Evolutionary conservation across 2,329 filamentous ascomycete genomes (phyloP), one percentile per base, ranked within the genome.

Genomic region (Clonostachys rosea): DNA sequence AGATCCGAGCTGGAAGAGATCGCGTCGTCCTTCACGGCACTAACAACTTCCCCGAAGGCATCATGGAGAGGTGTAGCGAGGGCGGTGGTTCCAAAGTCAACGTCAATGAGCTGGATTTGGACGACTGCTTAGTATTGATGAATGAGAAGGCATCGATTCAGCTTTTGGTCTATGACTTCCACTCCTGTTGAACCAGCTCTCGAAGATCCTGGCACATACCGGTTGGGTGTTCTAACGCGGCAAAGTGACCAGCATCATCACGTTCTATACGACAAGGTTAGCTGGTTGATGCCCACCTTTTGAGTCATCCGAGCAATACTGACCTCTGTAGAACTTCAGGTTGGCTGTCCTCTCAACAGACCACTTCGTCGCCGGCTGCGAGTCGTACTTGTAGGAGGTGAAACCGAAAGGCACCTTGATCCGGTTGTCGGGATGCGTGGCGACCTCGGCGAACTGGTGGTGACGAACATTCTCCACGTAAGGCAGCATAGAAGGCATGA

Each of bases 21-120:
- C 50, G 63, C 2, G 45, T 63, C 14, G 78, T 76, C 2, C 61
- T 82, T 34, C 79, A 83, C 50, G 79, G 78, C 3, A 80, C 77
- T 1, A 80, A 80, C 50, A 74, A 71, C 36, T 80, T 80, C 50
- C 60, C 67, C 2, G 59, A 69, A 4, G 64, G 72, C 13, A 58
- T 78, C 4, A 73, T 78, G 66, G 57, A 64, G 52, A 53, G 62
- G 45, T 81, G 78, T 53, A 78, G 82, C 52, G 57, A 59, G 24
- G 66, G 66, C 13, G 78, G 78, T 1, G 68, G 75, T n/a, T 65
- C 70, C 18, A 80, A 81, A 58, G 63, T 80, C 49, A 83, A 83
- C 50, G 75, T 82, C 2, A 83, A 83, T 51, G 75, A 74, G 57
- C 53, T 74, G 39, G 65, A 78, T 20, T 59, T 75, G 14, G 68